Evolutionary conservation across 1,284 basidiomycete genomes (phyloP).

Genomic region (Pholiota adiposa): DNA sequence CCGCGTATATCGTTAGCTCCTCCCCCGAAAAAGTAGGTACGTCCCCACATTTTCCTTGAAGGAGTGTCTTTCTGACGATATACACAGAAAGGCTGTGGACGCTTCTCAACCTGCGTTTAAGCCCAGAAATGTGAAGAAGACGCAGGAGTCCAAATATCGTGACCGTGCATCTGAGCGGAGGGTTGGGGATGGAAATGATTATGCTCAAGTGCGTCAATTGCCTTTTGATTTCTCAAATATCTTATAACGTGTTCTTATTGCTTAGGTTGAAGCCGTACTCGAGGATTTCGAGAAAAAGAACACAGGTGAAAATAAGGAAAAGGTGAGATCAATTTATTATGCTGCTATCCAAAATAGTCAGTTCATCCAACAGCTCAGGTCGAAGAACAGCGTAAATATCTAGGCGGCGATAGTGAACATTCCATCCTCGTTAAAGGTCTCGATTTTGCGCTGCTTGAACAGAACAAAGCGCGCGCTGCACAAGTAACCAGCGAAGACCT

Average conservation of each 20-base stretch:
- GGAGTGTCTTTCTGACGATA: not conserved
- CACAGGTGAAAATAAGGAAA: slow-evolving; percentile 59
- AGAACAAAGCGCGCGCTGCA: slow-evolving; percentile 72
- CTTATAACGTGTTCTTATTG: not conserved
- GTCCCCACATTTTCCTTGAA: not conserved
- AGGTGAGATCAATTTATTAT: slow-evolving; percentile 45
- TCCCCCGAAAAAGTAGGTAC: slow-evolving; percentile 30
- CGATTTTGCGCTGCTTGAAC: slow-evolving; percentile 84
- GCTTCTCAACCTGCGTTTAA: slow-evolving; percentile 67
- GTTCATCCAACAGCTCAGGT: slow-evolving; percentile 34
- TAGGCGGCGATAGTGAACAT: slow-evolving; percentile 89
- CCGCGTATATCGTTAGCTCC: slow-evolving; percentile 25
- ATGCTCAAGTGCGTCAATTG: slow-evolving; percentile 56
- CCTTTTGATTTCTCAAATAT: not conserved
- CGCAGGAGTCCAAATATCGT: slow-evolving; percentile 55
- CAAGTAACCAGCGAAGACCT: slow-evolving; percentile 58
- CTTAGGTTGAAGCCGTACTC: slow-evolving; percentile 76
- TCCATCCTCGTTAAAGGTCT: slow-evolving; percentile 91
- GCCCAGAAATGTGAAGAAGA: slow-evolving; percentile 75
- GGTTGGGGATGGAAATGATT: slow-evolving; percentile 64
- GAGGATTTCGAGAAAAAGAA: slow-evolving; percentile 78
- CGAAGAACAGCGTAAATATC: slow-evolving; percentile 77
- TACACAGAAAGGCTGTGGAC: slow-evolving; percentile 38
- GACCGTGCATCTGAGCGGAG: slow-evolving; percentile 75
- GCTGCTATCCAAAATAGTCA: slow-evolving; percentile 23